Conservation (phyloP, 257 asterid genomes). For the Fraxinus quadrangulata region DNA sequence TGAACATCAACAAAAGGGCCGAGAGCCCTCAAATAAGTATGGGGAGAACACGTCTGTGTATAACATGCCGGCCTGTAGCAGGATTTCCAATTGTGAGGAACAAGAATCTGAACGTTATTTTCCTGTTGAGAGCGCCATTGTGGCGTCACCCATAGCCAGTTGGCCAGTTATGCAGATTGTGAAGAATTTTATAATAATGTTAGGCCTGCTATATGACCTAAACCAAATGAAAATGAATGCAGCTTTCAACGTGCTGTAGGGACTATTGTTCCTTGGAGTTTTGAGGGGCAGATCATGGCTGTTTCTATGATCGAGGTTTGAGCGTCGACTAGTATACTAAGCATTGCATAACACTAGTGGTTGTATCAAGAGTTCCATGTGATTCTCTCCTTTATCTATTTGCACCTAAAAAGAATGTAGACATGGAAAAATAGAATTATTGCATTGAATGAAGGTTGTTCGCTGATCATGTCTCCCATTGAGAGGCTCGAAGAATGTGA, state of each 20-base stretch:
- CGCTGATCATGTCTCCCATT: neutral
- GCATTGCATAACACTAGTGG: slow-evolving; percentile 17
- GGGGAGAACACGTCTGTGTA: slow-evolving; percentile 37
- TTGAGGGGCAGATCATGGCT: slow-evolving; percentile 46
- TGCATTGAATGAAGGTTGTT: neutral
- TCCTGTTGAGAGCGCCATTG: slow-evolving; percentile 40
- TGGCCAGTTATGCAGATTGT: slow-evolving; percentile 39
- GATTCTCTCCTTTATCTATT: slow-evolving; percentile 1
- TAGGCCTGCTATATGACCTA: slow-evolving; percentile 13
- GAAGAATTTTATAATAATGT: slow-evolving; percentile 30
- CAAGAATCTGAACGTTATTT: slow-evolving; percentile 48
- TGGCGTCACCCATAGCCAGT: slow-evolving; percentile 41
- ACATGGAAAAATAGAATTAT: neutral
- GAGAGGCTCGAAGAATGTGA: too few relatives aligned
- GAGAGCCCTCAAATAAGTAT: slow-evolving; percentile 55
- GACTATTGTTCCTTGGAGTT: slow-evolving; percentile 42
- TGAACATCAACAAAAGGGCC: slow-evolving; percentile 72
- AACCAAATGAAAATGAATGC: slow-evolving; percentile 25
- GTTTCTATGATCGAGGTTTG: slow-evolving; percentile 51
- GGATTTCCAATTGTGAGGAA: slow-evolving; percentile 43
- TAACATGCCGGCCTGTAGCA: slow-evolving; percentile 39
- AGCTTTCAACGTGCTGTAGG: slow-evolving; percentile 26
- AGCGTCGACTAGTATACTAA: slow-evolving; percentile 32
- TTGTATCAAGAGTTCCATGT: slow-evolving; percentile 27
- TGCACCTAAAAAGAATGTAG: neutral